Evolutionary conservation across 345 rosid species (phyloP).

Genomic region (Lumnitzera littorea): DNA sequence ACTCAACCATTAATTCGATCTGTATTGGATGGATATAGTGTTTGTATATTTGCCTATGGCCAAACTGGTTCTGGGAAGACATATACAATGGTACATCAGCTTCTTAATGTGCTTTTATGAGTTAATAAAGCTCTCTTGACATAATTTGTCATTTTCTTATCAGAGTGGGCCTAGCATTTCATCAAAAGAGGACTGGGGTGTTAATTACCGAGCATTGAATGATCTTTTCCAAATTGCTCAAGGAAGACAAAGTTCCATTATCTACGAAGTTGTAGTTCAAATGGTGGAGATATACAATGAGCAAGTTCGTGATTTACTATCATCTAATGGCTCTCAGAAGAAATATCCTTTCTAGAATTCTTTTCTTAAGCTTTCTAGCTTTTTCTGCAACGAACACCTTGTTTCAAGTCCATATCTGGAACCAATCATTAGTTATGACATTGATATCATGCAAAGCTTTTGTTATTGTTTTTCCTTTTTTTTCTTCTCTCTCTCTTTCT

Average conservation of each 20-base stretch:
- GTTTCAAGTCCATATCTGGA: too few species aligned
- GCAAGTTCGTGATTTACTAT: conserved; percentile 95
- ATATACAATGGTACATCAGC: conserved; percentile 71
- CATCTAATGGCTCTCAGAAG: conserved; percentile 52
- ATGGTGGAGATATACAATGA: conserved; percentile 98
- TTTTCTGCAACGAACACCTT: too few species aligned
- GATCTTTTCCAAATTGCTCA: conserved; percentile 89
- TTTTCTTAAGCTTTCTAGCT: background rate
- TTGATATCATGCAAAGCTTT: background rate
- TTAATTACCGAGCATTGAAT: conserved; percentile 82
- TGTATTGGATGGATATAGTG: conserved; percentile 92
- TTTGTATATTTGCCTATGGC: conserved; percentile 98
- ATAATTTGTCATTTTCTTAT: conserved; percentile 5
- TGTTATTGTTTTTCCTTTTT: background rate
- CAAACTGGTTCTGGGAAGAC: conserved; percentile 99
- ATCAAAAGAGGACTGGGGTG: conserved; percentile 93
- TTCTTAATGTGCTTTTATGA: conserved; percentile 5
- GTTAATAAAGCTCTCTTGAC: conserved; percentile 6
- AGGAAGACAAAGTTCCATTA: conserved; percentile 49
- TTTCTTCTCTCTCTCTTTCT: too few species aligned
- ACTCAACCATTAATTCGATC: conserved; percentile 90
- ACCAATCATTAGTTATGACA: too few species aligned
- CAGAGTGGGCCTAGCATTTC: conserved; percentile 86
- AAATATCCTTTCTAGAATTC: conserved; percentile 65
- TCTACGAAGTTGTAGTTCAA: conserved; percentile 90